Conservation (phyloP, 2,329 filamentous ascomycete species). For the Alternaria gaisen region DNA sequence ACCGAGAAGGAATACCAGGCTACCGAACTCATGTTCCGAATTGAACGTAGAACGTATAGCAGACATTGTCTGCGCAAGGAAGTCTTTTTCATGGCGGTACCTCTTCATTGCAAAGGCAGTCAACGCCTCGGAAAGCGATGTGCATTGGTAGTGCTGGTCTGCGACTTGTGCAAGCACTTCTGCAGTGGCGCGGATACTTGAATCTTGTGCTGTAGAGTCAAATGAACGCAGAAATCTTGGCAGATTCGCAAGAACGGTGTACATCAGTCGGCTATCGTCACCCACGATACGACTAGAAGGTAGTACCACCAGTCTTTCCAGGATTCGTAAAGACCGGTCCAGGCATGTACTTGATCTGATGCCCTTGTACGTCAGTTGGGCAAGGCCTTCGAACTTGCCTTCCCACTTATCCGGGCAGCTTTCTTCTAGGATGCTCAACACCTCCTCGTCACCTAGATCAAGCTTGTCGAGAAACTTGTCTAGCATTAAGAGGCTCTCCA, state of each 20-base stretch:
- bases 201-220: conserved; percentile 68
- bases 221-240: conserved; percentile 84
- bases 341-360: conserved; percentile 86
- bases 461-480: conserved; percentile 85
- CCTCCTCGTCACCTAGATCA: conserved; percentile 74
- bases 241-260: conserved; percentile 88
- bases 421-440: conserved; percentile 76
- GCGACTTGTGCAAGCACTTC: conserved; percentile 76
- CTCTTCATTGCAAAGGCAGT: conserved; percentile 73
- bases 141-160: conserved; percentile 75
- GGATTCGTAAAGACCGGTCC: conserved; percentile 76
- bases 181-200: conserved; percentile 65
- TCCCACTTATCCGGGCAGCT: conserved; percentile 89
- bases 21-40: conserved; percentile 81
- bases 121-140: conserved; percentile 73
- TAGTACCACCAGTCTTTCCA: conserved; percentile 80
- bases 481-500: conserved; percentile 90
- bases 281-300: conserved; percentile 84
- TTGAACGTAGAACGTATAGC: conserved; percentile 82
- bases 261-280: conserved; percentile 81
- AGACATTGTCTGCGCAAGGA: conserved; percentile 75
- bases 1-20: conserved; percentile 89
- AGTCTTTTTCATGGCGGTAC: conserved; percentile 75
- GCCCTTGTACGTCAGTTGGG: conserved; percentile 88
- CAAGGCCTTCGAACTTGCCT: conserved; percentile 84